Evolutionary conservation across 169 alveolate genomes (phyloP).

Genomic region (Condylostoma magnum): DNA sequence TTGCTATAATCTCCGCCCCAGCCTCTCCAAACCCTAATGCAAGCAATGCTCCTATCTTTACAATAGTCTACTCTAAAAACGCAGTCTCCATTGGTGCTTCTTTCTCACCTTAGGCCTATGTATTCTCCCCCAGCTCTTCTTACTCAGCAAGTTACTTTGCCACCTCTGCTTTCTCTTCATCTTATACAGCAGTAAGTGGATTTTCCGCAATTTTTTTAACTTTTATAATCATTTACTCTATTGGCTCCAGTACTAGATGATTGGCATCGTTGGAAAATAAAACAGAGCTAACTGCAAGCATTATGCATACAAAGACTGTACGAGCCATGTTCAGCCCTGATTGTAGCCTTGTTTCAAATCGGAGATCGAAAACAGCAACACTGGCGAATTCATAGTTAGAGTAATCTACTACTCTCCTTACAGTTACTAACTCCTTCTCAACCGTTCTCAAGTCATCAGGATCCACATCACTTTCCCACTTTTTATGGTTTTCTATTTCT

Average conservation of each 20-base stretch:
- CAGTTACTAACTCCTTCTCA: conserved; percentile 41
- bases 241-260: conserved; percentile 81
- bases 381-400: not conserved
- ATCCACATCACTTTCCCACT: conserved; percentile 9
- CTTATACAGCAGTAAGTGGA: conserved; percentile 80
- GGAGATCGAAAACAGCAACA: conserved; percentile 28
- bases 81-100: conserved; percentile 71
- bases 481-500: conserved; percentile 14
- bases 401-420: not conserved
- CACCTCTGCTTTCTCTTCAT: conserved; percentile 64
- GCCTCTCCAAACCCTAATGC: conserved; percentile 87
- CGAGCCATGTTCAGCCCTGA: conserved; percentile 34
- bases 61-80: conserved; percentile 84
- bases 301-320: conserved; percentile 53
- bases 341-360: conserved; percentile 12
- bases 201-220: conserved; percentile 81
- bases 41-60: conserved; percentile 86
- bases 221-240: conserved; percentile 84
- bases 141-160: not conserved
- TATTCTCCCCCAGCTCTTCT: not conserved
- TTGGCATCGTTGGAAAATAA: conserved; percentile 74
- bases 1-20: conserved; percentile 78
- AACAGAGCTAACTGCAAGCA: conserved; percentile 56
- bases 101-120: conserved; percentile 9
- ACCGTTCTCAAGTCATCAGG: conserved; percentile 26